Evolutionary conservation across 257 asterid species (phyloP).

Genomic region (Lithospermum erythrorhizon): DNA sequence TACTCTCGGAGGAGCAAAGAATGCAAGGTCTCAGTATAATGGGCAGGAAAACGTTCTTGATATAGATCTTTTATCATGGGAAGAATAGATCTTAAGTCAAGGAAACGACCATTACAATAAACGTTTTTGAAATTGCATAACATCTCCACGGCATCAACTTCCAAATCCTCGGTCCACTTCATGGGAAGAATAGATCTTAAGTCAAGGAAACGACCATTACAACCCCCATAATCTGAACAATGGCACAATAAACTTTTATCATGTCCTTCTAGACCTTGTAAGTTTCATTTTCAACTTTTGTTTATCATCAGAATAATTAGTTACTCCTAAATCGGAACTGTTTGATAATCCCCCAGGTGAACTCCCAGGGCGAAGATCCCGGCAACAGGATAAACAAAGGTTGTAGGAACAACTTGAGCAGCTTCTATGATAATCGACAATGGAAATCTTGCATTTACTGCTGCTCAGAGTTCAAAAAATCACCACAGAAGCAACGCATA

Average conservation of each 20-base stretch:
- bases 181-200: conserved; percentile 60
- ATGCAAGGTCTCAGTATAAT: conserved; percentile 54
- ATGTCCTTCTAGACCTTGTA: conserved; percentile 28
- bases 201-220: conserved; percentile 55
- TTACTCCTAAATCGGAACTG: conserved; percentile 42
- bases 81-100: conserved; percentile 59
- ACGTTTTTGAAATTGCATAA: conserved; percentile 40
- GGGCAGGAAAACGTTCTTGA: conserved; percentile 68
- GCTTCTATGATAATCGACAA: conserved; percentile 84
- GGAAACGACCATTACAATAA: conserved; percentile 57
- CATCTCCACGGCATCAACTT: conserved; percentile 55
- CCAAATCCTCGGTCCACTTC: conserved; percentile 64
- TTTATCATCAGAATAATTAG: conserved; percentile 27
- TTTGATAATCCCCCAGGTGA: conserved; percentile 23
- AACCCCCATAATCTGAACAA: conserved; percentile 61
- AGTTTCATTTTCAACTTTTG: conserved; percentile 17
- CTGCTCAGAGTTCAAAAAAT: conserved; percentile 39
- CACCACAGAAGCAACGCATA: conserved; percentile 14
- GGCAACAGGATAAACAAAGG: conserved; percentile 79
- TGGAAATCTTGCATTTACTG: conserved; percentile 59
- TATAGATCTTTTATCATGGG: conserved; percentile 63
- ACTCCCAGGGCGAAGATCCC: conserved; percentile 41
- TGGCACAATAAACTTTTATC: conserved; percentile 72
- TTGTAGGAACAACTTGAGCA: conserved; percentile 70
- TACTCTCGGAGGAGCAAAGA: conserved; percentile 82